Base-by-base conservation (phyloP, 257 asterid species). In the Capsicum baccatum region DNA sequence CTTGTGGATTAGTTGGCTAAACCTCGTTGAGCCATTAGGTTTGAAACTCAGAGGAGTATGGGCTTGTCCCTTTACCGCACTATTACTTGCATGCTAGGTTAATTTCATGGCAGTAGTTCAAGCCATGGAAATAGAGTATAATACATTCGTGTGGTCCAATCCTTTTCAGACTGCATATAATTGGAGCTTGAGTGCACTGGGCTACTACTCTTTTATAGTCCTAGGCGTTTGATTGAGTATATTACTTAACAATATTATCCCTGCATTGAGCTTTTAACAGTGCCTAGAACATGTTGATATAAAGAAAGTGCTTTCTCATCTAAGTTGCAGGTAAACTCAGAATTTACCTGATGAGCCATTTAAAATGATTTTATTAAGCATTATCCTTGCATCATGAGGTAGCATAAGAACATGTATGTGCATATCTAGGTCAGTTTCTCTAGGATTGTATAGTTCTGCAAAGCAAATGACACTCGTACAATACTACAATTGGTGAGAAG, bases 391-490 rank as follows among this genome's bases (percentile, higher is more conserved):
- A 91, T 95, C 96, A 73, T 84, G 95, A 12, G 98, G 98, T 78
- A 95, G 98, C 93, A 95, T 90, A 81, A 95, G 90, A 79, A 94
- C 96, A 78, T 92, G 97, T 57, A 95, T 95, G 84, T 88, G 87
- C 81, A 95, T 94, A 70, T 92, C 97, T 59, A 95, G 89, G 89
- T 94, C 97, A 42, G 96, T 94, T 89, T 95, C 99, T 85, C 92
- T 93, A 35, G 95, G 92, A 85, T 94, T 95, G 94, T 92, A 95
- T 47, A 95, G 99, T 89, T 94, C 99, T 95, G 94, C 85, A 89
- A 48, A 50, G 57, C 26, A 85, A 91, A 83, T 83, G 68, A 4
- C 64, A 83, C 21, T n/a, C 64, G 64, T 76, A 76, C 52, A 52
- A 76, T 26, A 26, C 26, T 26, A 26, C 26, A 52, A 76, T 26